Evolutionary conservation across 2,329 filamentous ascomycete species (phyloP), one percentile per base, ranked within the genome.

Genomic region (Huntiella bhutanensis): DNA sequence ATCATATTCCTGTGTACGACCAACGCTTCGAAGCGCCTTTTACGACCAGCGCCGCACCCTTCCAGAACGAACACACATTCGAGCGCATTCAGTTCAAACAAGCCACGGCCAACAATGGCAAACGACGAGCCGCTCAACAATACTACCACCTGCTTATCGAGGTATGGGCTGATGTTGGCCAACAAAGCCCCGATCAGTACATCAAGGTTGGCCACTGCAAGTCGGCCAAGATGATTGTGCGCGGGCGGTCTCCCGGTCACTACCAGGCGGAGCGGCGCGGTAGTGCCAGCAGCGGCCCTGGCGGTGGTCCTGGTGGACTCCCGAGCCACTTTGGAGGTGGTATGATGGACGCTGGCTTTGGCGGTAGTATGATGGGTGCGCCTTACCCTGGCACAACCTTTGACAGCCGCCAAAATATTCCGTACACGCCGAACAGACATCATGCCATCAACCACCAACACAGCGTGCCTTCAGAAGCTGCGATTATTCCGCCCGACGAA

Each of bases 81-180:
- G 86, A 94, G 58, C 77, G 87, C 8, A 91, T 94, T 44, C 86
- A 94, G 55, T 95, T 94, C 70, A 92, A 93, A 60, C 83, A 84
- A 53, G 86, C 87, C 1, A 94, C 86, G 0, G 84, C 85, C 17
- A 95, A 94, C 64, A 95, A 95, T 54, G 86, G 86, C 41, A 93
- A 93, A 60, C 72, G 87, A 53, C 71, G 87, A 48, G 86, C 86
- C 1, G 84, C 86, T 13, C 86, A 95, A 57, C 87, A 94, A 55
- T 93, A 86, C 60, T 94, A 92, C 56, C 83, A 91, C 55, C 69
- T 95, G n/a, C 74, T 92, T 40, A 79, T 93, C 3, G 85, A 93
- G 58, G 73, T 92, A 1, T 84, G 76, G 60, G 83, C 73, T 5
- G 77, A 87, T 52, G 64, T 84, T 5, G 69, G 74, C 2, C 57